These are phyloP conservation scores for Grifola frondosa DNA, from an alignment of 1,284 basidiomycete genomes.

Conservation along the genomic window DNA sequence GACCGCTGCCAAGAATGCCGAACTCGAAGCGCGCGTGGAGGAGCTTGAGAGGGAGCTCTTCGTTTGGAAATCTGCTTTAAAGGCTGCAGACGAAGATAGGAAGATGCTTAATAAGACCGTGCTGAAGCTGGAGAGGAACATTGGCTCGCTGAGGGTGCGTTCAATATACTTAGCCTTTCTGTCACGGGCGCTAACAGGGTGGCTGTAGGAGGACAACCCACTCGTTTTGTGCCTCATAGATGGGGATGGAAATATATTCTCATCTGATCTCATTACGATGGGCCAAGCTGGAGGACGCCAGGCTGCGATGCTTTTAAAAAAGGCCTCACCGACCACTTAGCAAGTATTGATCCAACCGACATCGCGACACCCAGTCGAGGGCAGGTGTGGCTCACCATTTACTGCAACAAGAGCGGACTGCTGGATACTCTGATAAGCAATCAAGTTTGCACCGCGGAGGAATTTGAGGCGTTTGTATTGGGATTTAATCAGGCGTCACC, in stretches of 20 bases:
- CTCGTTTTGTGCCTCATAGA: slow-evolving; percentile 44
- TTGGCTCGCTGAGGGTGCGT: slow-evolving; percentile 36
- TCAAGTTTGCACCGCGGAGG: slow-evolving; percentile 36
- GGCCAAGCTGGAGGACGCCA: slow-evolving; percentile 43
- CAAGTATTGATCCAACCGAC: slow-evolving; percentile 25
- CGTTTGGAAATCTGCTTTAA: slow-evolving; percentile 40
- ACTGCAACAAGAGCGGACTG: slow-evolving; percentile 46
- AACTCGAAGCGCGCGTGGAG: slow-evolving; percentile 32
- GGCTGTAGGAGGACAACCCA: slow-evolving; percentile 39
- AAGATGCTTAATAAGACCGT: slow-evolving; percentile 29
- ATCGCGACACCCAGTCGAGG: slow-evolving; percentile 28
- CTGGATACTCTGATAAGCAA: slow-evolving; percentile 37
- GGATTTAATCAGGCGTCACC: slow-evolving; percentile 49
- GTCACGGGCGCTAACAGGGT: too few species aligned
- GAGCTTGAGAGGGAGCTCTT: slow-evolving; percentile 38
- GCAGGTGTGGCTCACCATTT: slow-evolving; percentile 44
- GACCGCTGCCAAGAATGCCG: slow-evolving; percentile 31
- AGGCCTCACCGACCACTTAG: slow-evolving; percentile 38
- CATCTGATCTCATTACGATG: slow-evolving; percentile 36
- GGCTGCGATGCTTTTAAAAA: slow-evolving; percentile 42
- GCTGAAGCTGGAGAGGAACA: slow-evolving; percentile 33
- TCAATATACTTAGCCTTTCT: too few species aligned
- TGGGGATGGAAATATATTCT: slow-evolving; percentile 50
- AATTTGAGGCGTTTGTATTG: slow-evolving; percentile 45
- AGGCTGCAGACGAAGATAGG: slow-evolving; percentile 35